Evolutionary conservation across 768 basidiomycete genomes (phyloP), one percentile per base, ranked within the genome.

Genomic region (Mycena albidolilacea): DNA sequence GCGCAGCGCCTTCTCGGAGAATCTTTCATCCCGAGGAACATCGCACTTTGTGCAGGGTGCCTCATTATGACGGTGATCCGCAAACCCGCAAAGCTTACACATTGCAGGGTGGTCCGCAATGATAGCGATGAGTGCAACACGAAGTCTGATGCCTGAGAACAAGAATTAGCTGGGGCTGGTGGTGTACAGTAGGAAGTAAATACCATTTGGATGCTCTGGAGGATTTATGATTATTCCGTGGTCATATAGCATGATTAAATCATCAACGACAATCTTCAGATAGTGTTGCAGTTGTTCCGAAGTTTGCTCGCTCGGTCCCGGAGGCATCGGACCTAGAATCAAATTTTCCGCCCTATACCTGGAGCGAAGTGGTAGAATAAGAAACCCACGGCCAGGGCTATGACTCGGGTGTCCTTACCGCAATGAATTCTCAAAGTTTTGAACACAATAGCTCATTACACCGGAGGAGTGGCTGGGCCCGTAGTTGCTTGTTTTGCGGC

Each of bases 91-190:
- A 12, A 81, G 63, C 59, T 81, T 80, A 48, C 74, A 77, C 77
- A 80, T 76, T 0, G 80, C 80, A 0, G 80, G 80, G 55, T 82
- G 79, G 58, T 82, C 81, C 14, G 79, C 80, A 7, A 83, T 75
- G 14, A 82, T 75, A 3, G 57, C 78, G 37, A 82, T 55, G 7
- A 81, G 66, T 7, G 74, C 76, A 12, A 79, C 78, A 23, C 74
- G 77, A 10, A 82, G 70, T 17, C 41, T 57, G 38, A 52, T 67
- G 30, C 57, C 67, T 71, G 54, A 41, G 48, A 41, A 35, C 7
- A 15, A 43, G 4, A 43, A 14, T 43, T 43, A 43, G 9, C 41
- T 6, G 41, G 41, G 10, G 41, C 41, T 43, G 54, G 35, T 15
- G 46, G 21, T 43, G 43, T 14, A 38, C 41, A 39, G 55, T 11